Evolutionary conservation across 2,329 filamentous ascomycete genomes (phyloP).

Genomic region (Beauveria sp.): DNA sequence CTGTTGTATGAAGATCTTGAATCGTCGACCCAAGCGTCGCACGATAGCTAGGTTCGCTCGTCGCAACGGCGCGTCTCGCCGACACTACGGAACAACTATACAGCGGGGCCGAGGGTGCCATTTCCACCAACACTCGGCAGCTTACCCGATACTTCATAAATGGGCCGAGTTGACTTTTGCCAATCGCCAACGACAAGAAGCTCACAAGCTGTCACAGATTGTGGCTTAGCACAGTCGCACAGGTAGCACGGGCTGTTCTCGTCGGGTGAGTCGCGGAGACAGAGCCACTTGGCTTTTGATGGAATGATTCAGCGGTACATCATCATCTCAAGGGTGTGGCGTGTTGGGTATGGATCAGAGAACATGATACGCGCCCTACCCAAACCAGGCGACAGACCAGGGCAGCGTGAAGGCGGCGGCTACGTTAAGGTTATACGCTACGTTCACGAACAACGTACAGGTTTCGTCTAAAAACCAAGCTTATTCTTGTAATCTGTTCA

Average conservation of each 20-base stretch:
- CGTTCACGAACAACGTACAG: too few species aligned
- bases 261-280: too few species aligned
- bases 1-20: neutral
- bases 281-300: too few species aligned
- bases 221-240: neutral
- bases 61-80: neutral
- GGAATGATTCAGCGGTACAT: too few species aligned
- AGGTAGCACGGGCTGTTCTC: neutral
- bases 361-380: too few species aligned
- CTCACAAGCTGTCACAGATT: neutral
- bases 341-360: too few species aligned
- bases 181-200: neutral
- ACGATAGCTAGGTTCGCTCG: neutral
- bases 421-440: too few species aligned
- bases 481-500: too few species aligned
- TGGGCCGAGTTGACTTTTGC: neutral
- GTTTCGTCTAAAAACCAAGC: too few species aligned
- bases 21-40: neutral
- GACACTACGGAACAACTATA: conserved; percentile 6
- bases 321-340: too few species aligned
- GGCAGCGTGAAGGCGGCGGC: too few species aligned
- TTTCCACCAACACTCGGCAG: neutral
- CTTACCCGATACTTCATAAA: neutral
- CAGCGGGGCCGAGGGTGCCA: neutral
- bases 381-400: too few species aligned